Conservation (phyloP, 257 asterid genomes). For the Lantana camara region DNA sequence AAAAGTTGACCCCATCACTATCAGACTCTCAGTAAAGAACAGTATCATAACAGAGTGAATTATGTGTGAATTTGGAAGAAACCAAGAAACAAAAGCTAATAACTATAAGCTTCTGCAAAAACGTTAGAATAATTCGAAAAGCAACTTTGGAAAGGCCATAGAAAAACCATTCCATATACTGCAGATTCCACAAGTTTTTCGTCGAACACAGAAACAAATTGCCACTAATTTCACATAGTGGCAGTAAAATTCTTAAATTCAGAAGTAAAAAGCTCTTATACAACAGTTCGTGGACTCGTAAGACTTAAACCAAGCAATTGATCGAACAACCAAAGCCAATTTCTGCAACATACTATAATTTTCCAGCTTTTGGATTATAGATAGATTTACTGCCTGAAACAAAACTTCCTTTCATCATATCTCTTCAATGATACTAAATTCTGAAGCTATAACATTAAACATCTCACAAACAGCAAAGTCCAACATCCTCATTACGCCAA, state of each 20-base stretch:
- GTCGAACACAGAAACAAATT: too few species aligned
- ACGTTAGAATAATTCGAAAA: neutral
- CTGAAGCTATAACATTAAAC: neutral
- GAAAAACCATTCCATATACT: too few species aligned
- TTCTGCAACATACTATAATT: neutral
- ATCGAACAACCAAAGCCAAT: neutral
- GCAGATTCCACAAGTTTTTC: too few species aligned
- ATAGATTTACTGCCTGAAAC: neutral
- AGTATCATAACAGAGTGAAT: neutral
- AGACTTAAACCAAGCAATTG: neutral
- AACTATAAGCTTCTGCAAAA: neutral
- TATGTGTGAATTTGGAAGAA: neutral
- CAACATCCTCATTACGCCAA: neutral
- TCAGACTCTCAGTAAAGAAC: constrained; percentile 12
- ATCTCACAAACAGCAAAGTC: neutral
- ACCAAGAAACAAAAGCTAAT: too few species aligned
- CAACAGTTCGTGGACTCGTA: neutral
- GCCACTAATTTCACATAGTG: too few species aligned
- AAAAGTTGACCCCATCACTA: constrained; percentile 1
- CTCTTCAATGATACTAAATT: neutral
- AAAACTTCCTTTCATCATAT: neutral
- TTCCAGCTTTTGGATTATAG: too few species aligned
- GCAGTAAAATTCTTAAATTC: neutral
- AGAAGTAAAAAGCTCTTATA: neutral
- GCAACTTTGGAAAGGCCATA: too few species aligned